Conservation (phyloP, 192 early-diverging fungal species). For the Gonapodya sp. region DNA sequence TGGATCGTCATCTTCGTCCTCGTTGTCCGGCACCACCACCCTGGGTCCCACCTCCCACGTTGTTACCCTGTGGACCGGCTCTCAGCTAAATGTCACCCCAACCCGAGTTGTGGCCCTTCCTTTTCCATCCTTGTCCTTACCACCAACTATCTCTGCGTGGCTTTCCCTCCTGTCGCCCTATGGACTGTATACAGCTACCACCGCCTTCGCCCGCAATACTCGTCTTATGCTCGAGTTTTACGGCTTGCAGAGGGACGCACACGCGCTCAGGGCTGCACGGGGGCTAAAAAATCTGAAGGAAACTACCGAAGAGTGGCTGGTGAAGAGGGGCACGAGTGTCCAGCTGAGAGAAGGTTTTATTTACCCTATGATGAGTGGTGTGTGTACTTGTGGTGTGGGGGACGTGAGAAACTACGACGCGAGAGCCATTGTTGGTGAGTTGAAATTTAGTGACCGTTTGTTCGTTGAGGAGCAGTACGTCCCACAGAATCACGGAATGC, state of each 20-base stretch:
- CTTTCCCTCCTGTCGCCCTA: background rate
- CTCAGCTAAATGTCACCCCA: background rate
- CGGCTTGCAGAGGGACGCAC: background rate
- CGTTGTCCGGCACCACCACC: background rate
- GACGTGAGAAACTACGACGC: background rate
- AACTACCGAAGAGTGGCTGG: background rate
- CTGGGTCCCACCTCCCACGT: background rate
- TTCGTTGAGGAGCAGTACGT: background rate
- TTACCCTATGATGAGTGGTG: slow-evolving; percentile 19
- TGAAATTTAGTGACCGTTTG: background rate
- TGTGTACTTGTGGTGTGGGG: slow-evolving; percentile 33
- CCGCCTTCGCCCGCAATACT: background rate
- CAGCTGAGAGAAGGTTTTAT: background rate
- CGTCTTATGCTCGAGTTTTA: background rate
- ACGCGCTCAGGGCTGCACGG: background rate
- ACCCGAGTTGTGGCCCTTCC: background rate
- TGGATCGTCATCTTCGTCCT: background rate
- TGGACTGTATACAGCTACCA: background rate
- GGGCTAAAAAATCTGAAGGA: background rate
- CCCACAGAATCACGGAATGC: background rate
- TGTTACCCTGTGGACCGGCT: background rate
- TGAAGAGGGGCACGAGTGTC: background rate
- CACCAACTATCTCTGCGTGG: background rate
- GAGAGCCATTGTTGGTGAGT: slow-evolving; percentile 6
- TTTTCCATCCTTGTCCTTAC: background rate